Conservation (phyloP, 2,329 filamentous ascomycete genomes). For the Fusarium globosum region DNA sequence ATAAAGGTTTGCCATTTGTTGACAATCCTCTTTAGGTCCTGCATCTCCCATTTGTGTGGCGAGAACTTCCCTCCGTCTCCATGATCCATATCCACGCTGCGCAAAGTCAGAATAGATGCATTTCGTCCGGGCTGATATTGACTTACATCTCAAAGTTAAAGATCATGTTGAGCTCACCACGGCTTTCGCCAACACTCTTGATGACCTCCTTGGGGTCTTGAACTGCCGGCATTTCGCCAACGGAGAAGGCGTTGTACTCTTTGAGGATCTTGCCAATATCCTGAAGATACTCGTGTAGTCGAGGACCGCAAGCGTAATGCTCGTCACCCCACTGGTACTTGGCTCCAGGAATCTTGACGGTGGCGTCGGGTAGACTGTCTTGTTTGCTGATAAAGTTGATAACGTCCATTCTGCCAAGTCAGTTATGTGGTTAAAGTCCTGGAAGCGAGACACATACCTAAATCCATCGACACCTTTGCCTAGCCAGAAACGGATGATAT, state of each 20-base stretch:
- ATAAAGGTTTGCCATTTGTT: slow-evolving; percentile 57
- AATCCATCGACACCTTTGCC: slow-evolving; percentile 75
- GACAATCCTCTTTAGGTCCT: slow-evolving; percentile 43
- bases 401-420: slow-evolving; percentile 62
- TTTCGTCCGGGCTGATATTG: fast-evolving
- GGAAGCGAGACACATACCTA: slow-evolving; percentile 46
- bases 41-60: slow-evolving; percentile 22
- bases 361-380: slow-evolving; percentile 64
- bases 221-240: slow-evolving; percentile 72
- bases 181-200: slow-evolving; percentile 61
- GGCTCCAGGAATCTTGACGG: slow-evolving; percentile 51
- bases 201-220: slow-evolving; percentile 64
- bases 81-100: slow-evolving; percentile 64
- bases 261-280: slow-evolving; percentile 69
- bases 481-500: slow-evolving; percentile 74
- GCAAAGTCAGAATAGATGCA: not conserved
- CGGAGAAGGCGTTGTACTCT: slow-evolving; percentile 68
- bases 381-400: slow-evolving; percentile 75
- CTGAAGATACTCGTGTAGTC: slow-evolving; percentile 69
- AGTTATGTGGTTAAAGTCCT: fast-evolving
- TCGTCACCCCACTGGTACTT: slow-evolving; percentile 57
- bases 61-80: slow-evolving; percentile 51
- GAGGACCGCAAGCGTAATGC: slow-evolving; percentile 67
- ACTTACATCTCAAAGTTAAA: slow-evolving; percentile 66
- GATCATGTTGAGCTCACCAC: slow-evolving; percentile 69